Base-by-base conservation (phyloP, 225 moss, liverwort and hornwort species). In the Pleurozium schreberi region DNA sequence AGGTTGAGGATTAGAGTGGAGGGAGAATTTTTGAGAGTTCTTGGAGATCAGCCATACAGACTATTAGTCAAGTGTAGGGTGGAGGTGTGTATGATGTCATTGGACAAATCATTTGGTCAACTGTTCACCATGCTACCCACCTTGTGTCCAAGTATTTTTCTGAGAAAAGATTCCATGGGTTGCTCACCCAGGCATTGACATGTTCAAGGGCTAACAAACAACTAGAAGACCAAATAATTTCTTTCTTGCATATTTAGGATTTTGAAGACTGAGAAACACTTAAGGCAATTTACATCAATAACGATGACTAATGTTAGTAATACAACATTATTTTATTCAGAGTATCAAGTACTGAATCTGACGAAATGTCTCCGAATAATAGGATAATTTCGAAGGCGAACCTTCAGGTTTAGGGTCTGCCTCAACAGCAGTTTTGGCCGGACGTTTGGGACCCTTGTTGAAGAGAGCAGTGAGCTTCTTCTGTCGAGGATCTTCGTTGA, bases 381-480 rank as follows among this genome's bases (percentile, higher is more conserved):
- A 88, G 88, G 11, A 89, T 49, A 23, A 40, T 80, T 53, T 83
- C 11, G 52, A 89, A 75, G 70, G 75, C 71, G 90, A 84, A 92
- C 92, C 94, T 92, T 90, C 90, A 18, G 61, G 47, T 57, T 27
- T 50, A 17, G 85, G 87, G 38, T 88, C 77, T 75, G 83, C 60
- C 83, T 81, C 84, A 57, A 50, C 47, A 87, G 93, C 59, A 82
- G 88, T 13, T 60, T 80, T 63, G 63, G 85, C 85, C 82, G 91
- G 92, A 86, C 86, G 90, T 75, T 89, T 93, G 34, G 70, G 11
- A 70, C 94, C 93, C 81, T 93, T 92, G 79, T 82, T 92, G 75
- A 97, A 97, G 76, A 97, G 94, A 16, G 94, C 75, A 43, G 96
- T 97, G 47, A 97, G 94, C 84, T 97, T 97, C 88, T 93, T 96